Conservation (phyloP, 2,329 filamentous ascomycete species). For the Xylariales sp. region DNA sequence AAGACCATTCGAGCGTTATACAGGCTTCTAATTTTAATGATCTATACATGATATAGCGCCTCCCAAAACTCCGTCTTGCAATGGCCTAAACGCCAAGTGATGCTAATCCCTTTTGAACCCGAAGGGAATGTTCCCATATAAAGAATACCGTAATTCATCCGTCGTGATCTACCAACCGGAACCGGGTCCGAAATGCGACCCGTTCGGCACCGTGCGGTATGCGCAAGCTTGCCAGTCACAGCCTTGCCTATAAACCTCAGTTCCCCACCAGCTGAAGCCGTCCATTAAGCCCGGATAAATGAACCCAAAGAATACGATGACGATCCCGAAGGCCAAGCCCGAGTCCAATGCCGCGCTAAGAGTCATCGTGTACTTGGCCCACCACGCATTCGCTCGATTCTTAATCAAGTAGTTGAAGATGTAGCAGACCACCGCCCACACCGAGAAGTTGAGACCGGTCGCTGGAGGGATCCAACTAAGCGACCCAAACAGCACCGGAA, state of each 20-base stretch:
- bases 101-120: background rate
- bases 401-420: conserved; percentile 83
- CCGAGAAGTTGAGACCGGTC: conserved; percentile 86
- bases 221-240: conserved; percentile 88
- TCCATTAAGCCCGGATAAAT: conserved; percentile 82
- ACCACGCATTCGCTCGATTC: conserved; percentile 78
- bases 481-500: conserved; percentile 85
- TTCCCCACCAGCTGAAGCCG: conserved; percentile 87
- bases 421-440: conserved; percentile 88
- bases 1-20: too few species aligned
- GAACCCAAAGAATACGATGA: conserved; percentile 87
- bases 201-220: conserved; percentile 72
- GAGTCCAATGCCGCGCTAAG: conserved; percentile 85
- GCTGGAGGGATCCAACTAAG: conserved; percentile 89
- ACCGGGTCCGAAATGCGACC: conserved; percentile 74
- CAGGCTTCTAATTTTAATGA: too few species aligned
- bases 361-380: conserved; percentile 93
- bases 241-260: conserved; percentile 83
- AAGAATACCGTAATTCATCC: background rate
- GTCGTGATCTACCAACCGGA: conserved; percentile 59
- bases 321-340: conserved; percentile 82
- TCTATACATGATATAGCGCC: too few species aligned
- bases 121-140: background rate
- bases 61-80: too few species aligned
- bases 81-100: too few species aligned